Evolutionary conservation across 345 rosid genomes (phyloP).

Genomic region (Arabidopsis suecica): DNA sequence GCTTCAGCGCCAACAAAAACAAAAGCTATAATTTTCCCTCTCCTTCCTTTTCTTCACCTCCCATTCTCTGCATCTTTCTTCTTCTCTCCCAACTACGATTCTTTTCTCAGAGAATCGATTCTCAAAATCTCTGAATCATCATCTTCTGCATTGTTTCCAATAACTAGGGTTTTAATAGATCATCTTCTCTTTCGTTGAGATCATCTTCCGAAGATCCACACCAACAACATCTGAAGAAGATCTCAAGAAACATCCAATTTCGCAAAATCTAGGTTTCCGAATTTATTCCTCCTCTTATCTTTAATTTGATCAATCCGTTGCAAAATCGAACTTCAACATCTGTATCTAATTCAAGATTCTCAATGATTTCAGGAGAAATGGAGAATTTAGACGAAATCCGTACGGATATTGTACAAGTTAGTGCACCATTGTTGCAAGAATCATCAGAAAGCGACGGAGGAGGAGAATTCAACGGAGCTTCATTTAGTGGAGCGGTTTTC

Average conservation of each 20-base stretch:
- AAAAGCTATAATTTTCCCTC: slow-evolving; percentile 17
- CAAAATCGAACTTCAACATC: not conserved
- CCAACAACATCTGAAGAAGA: too few species aligned
- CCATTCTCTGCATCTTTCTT: slow-evolving; percentile 10
- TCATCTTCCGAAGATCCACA: not conserved
- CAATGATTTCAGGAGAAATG: slow-evolving; percentile 42
- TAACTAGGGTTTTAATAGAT: not conserved
- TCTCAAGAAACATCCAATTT: not conserved
- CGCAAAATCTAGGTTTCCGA: not conserved
- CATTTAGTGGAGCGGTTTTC: slow-evolving; percentile 86
- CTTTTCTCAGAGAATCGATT: not conserved
- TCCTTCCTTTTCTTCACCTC: slow-evolving; percentile 21
- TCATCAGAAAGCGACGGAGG: slow-evolving; percentile 43
- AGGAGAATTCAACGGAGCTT: slow-evolving; percentile 80
- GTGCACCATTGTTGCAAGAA: slow-evolving; percentile 62
- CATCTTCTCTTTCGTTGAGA: not conserved
- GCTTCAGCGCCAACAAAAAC: slow-evolving; percentile 26
- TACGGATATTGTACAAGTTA: slow-evolving; percentile 52
- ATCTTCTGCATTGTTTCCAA: not conserved
- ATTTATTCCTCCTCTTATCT: not conserved
- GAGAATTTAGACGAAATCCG: slow-evolving; percentile 51
- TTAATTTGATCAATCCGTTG: not conserved
- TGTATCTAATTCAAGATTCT: not conserved
- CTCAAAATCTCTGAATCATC: slow-evolving; percentile 9
- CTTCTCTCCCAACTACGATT: not conserved